These are phyloP conservation scores for Monosporozyma yasuniensis DNA, from an alignment of 805 yeast species.

Conservation along the genomic window DNA sequence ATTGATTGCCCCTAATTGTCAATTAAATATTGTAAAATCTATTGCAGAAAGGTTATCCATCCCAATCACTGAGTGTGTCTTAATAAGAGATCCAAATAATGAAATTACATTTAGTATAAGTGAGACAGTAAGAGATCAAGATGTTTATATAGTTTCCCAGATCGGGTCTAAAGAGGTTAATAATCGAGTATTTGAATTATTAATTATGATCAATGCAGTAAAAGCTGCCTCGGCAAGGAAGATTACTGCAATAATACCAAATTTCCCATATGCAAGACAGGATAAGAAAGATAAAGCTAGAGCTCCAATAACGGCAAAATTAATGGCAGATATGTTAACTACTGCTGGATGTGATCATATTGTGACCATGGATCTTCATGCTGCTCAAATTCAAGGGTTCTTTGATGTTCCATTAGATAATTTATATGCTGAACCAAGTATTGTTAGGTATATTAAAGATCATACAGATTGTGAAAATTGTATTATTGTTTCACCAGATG, in stretches of 20 bases:
- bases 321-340: conserved; percentile 74
- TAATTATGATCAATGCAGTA: conserved; percentile 78
- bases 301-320: conserved; percentile 78
- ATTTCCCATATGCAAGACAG: conserved; percentile 79
- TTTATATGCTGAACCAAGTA: conserved; percentile 75
- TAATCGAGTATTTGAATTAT: conserved; percentile 61
- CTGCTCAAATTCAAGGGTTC: conserved; percentile 80
- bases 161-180: conserved; percentile 71
- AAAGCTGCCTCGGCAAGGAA: conserved; percentile 75
- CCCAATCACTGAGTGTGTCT: conserved; percentile 49
- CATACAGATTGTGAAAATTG: conserved; percentile 47
- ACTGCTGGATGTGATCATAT: conserved; percentile 84
- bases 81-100: conserved; percentile 58
- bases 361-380: conserved; percentile 79
- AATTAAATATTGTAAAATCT: conserved; percentile 58
- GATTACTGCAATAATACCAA: conserved; percentile 74
- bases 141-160: conserved; percentile 67
- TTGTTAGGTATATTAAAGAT: conserved; percentile 63
- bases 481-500: conserved; percentile 76
- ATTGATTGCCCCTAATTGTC: conserved; percentile 57
- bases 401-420: conserved; percentile 78
- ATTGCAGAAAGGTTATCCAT: conserved; percentile 57
- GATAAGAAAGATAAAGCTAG: conserved; percentile 77
- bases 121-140: conserved; percentile 80
- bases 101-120: conserved; percentile 72